Evolutionary conservation across 1,284 basidiomycete species (phyloP).

Genomic region (Inonotus hispidus): DNA sequence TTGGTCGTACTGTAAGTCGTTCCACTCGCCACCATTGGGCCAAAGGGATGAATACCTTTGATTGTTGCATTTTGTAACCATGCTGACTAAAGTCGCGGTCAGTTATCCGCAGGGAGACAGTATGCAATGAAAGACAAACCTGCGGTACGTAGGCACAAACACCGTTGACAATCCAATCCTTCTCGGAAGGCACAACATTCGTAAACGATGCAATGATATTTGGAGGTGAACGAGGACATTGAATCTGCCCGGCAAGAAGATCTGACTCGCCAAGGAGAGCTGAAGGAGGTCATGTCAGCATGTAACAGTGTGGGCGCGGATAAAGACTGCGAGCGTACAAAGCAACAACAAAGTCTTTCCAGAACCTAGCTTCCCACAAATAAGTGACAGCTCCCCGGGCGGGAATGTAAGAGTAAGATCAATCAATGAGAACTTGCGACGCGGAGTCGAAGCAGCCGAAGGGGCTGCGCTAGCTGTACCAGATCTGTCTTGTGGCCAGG

Average conservation of each 20-base stretch:
- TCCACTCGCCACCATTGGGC: background rate
- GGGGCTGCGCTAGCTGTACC: conserved; percentile 42
- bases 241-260: conserved; percentile 70
- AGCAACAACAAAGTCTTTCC: conserved; percentile 81
- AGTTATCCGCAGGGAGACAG: background rate
- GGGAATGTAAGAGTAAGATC: conserved; percentile 81
- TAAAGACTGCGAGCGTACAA: conserved; percentile 33
- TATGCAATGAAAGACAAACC: conserved; percentile 30
- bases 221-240: conserved; percentile 80
- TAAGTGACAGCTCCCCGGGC: conserved; percentile 65
- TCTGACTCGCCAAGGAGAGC: conserved; percentile 92
- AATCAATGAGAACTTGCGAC: conserved; percentile 74
- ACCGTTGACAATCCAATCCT: conserved; percentile 73
- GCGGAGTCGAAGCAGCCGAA: conserved; percentile 66
- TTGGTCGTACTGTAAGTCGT: background rate
- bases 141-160: conserved; percentile 94
- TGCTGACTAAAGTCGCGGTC: conserved; percentile 37
- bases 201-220: conserved; percentile 64
- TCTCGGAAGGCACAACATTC: conserved; percentile 35
- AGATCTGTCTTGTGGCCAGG: conserved; percentile 78
- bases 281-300: conserved; percentile 23
- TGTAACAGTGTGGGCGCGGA: background rate
- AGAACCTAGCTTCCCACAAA: conserved; percentile 79
- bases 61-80: conserved; percentile 94
- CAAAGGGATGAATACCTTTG: conserved; percentile 50